These are phyloP conservation scores for Vaccinium darrowii DNA, from an alignment of 148 eudicot species.

Conservation along the genomic window DNA sequence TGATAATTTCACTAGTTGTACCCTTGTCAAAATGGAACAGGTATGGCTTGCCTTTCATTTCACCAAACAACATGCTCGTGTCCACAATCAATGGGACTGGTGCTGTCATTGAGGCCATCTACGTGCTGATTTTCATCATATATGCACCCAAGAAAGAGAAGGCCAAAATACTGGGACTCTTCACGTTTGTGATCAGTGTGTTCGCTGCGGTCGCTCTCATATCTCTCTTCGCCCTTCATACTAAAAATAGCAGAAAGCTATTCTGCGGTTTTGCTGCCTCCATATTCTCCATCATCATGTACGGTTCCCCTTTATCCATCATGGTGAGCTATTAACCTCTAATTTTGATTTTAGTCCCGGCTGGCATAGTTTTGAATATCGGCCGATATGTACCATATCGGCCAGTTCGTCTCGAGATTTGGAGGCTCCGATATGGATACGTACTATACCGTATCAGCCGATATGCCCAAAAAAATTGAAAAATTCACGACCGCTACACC, in stretches of 20 bases:
- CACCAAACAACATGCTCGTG: conserved; percentile 55
- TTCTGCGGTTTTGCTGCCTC: conserved; percentile 77
- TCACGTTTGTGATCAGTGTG: conserved; percentile 36
- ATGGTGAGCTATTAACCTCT: conserved; percentile 44
- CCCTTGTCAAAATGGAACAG: conserved; percentile 17
- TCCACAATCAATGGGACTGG: conserved; percentile 65
- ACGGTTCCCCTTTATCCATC: conserved; percentile 80
- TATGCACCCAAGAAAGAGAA: conserved; percentile 75
- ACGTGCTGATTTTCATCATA: conserved; percentile 58
- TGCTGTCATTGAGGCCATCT: conserved; percentile 63
- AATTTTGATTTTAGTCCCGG: background rate
- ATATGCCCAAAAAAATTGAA: too few relatives aligned
- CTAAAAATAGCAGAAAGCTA: conserved; percentile 46
- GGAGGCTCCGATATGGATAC: too few relatives aligned
- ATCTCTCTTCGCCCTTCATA: conserved; percentile 69
- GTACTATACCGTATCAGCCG: too few relatives aligned
- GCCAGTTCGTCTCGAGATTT: too few relatives aligned
- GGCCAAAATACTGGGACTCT: conserved; percentile 52
- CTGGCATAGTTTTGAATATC: too few relatives aligned
- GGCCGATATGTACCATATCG: too few relatives aligned
- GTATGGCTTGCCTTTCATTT: conserved; percentile 74
- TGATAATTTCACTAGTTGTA: background rate
- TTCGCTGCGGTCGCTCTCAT: conserved; percentile 54
- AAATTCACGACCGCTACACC: too few relatives aligned
- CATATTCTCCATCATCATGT: conserved; percentile 89